Evolutionary conservation across 139 green algal genomes (phyloP).

Genomic region (Chlamydomonas schloesseri): DNA sequence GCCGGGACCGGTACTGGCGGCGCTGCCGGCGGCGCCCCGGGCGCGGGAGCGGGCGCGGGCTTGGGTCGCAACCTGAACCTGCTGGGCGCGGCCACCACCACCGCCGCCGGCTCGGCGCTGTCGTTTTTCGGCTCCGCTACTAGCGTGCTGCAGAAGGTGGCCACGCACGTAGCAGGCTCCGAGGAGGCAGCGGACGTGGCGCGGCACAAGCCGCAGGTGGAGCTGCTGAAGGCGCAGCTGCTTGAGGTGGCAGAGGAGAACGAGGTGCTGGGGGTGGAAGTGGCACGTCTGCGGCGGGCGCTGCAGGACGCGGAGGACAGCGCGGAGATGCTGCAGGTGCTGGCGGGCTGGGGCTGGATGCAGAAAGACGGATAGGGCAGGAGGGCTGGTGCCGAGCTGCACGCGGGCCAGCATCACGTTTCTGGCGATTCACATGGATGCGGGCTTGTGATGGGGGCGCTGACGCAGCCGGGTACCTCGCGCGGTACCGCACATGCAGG

Average conservation of each 20-base stretch:
- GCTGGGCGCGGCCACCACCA: background rate
- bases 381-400: too few species aligned
- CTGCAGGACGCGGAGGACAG: conserved; percentile 39
- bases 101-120: background rate
- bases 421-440: too few species aligned
- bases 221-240: conserved; percentile 47
- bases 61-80: background rate
- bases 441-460: too few species aligned
- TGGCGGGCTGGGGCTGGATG: background rate
- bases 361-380: too few species aligned
- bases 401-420: too few species aligned
- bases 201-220: conserved; percentile 39
- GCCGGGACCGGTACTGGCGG: background rate
- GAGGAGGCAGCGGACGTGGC: conserved; percentile 38
- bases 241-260: conserved; percentile 31
- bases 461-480: too few species aligned
- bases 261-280: conserved; percentile 24
- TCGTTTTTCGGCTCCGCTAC: conserved; percentile 27
- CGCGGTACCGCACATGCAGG: conserved; percentile 29
- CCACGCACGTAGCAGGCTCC: conserved; percentile 43
- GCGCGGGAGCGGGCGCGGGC: background rate
- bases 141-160: conserved; percentile 45
- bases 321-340: conserved; percentile 36
- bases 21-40: background rate
- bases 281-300: conserved; percentile 7